These are phyloP conservation scores for Geosmithia flava DNA, from an alignment of 2,329 filamentous ascomycete species.

Conservation along the genomic window DNA sequence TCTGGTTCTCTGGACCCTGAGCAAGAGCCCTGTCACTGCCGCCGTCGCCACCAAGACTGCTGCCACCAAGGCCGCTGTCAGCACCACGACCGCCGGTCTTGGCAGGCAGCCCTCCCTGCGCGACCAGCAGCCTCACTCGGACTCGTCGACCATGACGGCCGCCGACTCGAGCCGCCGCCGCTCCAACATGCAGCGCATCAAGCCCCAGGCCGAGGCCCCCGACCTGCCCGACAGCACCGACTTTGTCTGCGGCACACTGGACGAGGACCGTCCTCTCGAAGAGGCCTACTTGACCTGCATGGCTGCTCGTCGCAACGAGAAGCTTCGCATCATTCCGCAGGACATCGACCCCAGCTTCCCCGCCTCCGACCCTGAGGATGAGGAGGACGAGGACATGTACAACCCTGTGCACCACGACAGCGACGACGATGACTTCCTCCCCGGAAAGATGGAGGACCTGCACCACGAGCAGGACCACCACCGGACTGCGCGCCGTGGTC, in stretches of 20 bases:
- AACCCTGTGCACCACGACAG: slow-evolving; percentile 47
- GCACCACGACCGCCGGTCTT: slow-evolving; percentile 6
- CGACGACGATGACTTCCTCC: slow-evolving; percentile 57
- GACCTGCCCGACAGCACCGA: slow-evolving; percentile 95
- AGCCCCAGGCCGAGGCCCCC: slow-evolving; percentile 42
- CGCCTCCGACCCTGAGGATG: slow-evolving; percentile 80
- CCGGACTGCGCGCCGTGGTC: slow-evolving; percentile 35
- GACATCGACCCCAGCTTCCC: slow-evolving; percentile 97
- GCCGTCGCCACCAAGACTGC: slow-evolving; percentile 1
- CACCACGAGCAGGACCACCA: slow-evolving; percentile 43
- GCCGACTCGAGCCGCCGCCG: slow-evolving; percentile 14
- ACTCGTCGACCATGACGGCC: slow-evolving; percentile 42
- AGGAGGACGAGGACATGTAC: slow-evolving; percentile 61
- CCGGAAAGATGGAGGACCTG: slow-evolving; percentile 58
- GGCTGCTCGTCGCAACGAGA: slow-evolving; percentile 68
- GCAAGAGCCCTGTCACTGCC: slow-evolving; percentile 19
- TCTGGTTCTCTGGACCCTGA: slow-evolving; percentile 42
- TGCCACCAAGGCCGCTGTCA: neutral
- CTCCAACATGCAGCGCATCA: slow-evolving; percentile 14
- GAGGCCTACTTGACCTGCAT: slow-evolving; percentile 82
- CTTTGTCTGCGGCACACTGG: slow-evolving; percentile 95
- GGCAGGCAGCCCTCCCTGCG: slow-evolving; percentile 20
- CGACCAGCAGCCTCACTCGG: slow-evolving; percentile 27
- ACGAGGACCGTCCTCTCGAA: slow-evolving; percentile 91
- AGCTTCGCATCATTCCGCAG: slow-evolving; percentile 76